Conservation (phyloP, 1,284 basidiomycete genomes). For the Rhodotorula sp. region DNA sequence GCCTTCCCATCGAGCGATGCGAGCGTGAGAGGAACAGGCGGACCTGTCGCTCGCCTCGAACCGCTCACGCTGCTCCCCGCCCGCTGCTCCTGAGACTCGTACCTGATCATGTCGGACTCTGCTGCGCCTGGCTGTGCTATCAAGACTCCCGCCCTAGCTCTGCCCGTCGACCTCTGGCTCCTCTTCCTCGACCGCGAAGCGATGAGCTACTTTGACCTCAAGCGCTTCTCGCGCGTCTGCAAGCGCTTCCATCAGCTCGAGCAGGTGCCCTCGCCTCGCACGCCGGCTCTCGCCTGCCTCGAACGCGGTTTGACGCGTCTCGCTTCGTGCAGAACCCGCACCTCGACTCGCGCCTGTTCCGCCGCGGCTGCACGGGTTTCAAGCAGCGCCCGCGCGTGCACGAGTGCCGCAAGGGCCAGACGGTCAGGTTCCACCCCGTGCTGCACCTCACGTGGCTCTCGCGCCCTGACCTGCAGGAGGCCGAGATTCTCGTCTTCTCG, state of each 20-base stretch:
- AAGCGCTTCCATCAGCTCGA: slow-evolving; percentile 4
- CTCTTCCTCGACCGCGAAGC: background rate
- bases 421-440: background rate
- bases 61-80: background rate
- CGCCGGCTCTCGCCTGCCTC: background rate
- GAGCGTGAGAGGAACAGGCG: background rate
- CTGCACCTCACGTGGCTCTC: background rate
- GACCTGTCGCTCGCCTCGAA: background rate
- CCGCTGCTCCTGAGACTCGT: too few species aligned
- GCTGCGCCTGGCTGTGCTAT: background rate
- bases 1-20: too few species aligned
- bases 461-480: background rate
- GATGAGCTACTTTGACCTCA: slow-evolving; percentile 5
- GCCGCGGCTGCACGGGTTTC: background rate
- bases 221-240: slow-evolving; percentile 13
- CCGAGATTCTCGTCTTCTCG: background rate
- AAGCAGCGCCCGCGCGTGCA: background rate
- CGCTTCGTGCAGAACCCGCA: background rate
- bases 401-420: background rate
- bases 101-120: background rate
- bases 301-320: background rate
- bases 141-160: background rate
- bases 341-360: slow-evolving; percentile 6
- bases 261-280: background rate
- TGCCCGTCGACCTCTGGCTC: background rate